Conservation (phyloP, 2,329 filamentous ascomycete genomes). For the Cadophora sp. region DNA sequence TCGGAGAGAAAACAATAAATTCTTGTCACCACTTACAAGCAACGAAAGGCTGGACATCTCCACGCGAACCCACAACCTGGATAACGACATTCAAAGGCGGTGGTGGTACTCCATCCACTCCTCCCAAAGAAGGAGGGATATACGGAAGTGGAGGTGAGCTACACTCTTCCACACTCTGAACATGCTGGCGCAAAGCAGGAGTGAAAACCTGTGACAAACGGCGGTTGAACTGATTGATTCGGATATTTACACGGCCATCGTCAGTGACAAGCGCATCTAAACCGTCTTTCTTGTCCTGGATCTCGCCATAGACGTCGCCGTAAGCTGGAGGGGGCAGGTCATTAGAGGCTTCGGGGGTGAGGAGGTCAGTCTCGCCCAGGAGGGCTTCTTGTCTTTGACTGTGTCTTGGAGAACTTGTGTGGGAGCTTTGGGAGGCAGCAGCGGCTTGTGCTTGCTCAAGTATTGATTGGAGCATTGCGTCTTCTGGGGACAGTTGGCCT, state of each 20-base stretch:
- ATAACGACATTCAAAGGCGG: conserved; percentile 73
- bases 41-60: conserved; percentile 80
- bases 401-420: neutral
- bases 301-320: conserved; percentile 60
- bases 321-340: conserved; percentile 59
- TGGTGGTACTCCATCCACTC: conserved; percentile 64
- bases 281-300: conserved; percentile 66
- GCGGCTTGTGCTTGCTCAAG: neutral
- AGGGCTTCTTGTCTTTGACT: neutral
- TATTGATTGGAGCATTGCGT: neutral
- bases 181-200: conserved; percentile 65
- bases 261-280: conserved; percentile 69
- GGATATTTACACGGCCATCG: conserved; percentile 81
- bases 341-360: neutral
- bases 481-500: neutral
- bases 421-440: neutral
- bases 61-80: conserved; percentile 76
- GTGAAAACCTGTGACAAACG: conserved; percentile 71
- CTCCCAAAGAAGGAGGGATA: conserved; percentile 75
- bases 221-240: conserved; percentile 73
- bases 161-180: conserved; percentile 52
- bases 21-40: conserved; percentile 47
- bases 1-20: too few species aligned
- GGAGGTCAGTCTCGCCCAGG: neutral
- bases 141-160: conserved; percentile 68